These are phyloP conservation scores for Testicularia cyperi DNA, from an alignment of 1,284 basidiomycete species.

Conservation along the genomic window DNA sequence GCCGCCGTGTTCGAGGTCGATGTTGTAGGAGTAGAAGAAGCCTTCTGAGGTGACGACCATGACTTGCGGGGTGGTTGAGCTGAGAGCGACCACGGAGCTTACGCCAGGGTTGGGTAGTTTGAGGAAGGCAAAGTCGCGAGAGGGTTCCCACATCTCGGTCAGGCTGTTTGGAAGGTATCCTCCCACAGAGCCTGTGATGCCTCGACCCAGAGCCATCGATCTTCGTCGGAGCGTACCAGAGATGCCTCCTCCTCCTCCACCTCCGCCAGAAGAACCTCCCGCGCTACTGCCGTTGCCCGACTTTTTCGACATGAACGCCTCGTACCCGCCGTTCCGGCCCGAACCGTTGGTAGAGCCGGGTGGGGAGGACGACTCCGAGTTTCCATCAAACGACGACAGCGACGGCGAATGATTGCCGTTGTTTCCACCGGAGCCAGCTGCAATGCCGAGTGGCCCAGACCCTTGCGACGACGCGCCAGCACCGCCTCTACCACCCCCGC, in stretches of 20 bases:
- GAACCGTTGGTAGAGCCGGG: conserved; percentile 8
- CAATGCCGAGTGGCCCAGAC: too few relatives aligned
- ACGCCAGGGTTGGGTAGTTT: conserved; percentile 79
- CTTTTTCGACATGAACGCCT: conserved; percentile 60
- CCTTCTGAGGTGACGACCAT: conserved; percentile 97
- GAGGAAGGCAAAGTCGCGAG: conserved; percentile 89
- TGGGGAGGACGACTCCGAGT: conserved; percentile 12
- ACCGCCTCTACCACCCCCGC: too few relatives aligned
- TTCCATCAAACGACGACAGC: conserved; percentile 9
- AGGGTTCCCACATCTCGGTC: conserved; percentile 96
- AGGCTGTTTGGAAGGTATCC: conserved; percentile 86
- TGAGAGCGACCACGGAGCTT: conserved; percentile 57
- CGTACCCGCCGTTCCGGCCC: conserved; percentile 54
- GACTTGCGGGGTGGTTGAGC: conserved; percentile 80
- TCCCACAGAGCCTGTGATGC: conserved; percentile 68
- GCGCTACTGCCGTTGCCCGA: conserved; percentile 10
- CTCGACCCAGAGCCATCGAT: conserved; percentile 64
- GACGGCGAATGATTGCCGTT: conserved; percentile 2
- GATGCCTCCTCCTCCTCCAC: conserved; percentile 3
- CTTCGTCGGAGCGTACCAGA: conserved; percentile 63
- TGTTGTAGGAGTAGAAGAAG: conserved; percentile 90
- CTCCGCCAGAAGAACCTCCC: conserved; percentile 4
- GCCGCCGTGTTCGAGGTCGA: conserved; percentile 93
- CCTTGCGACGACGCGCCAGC: too few relatives aligned
- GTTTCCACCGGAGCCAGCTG: background rate